These are phyloP conservation scores for Pseudogymnoascus sp. DNA, from an alignment of 2,329 filamentous ascomycete species.

Conservation along the genomic window DNA sequence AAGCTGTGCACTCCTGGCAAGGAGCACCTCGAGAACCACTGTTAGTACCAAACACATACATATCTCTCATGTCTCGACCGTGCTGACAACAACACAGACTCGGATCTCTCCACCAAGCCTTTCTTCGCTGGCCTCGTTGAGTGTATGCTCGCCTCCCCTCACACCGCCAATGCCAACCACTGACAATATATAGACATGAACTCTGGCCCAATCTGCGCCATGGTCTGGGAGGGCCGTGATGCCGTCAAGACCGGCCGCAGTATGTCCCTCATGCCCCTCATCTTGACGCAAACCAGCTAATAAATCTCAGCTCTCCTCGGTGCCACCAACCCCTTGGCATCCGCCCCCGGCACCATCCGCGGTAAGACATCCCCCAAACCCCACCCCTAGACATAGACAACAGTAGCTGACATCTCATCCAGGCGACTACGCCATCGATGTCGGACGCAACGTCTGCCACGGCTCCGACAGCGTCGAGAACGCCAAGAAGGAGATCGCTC, in stretches of 20 bases:
- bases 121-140: constrained; percentile 94
- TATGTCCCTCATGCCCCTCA: constrained; percentile 40
- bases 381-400: constrained; percentile 40
- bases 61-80: not conserved
- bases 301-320: constrained; percentile 68
- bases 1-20: constrained; percentile 86
- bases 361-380: constrained; percentile 71
- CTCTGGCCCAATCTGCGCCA: constrained; percentile 94
- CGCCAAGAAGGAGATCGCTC: constrained; percentile 98
- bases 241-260: constrained; percentile 96
- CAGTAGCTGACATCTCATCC: constrained; percentile 23
- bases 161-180: constrained; percentile 19
- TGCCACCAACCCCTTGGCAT: constrained; percentile 96
- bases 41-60: constrained; percentile 36
- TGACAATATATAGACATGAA: constrained; percentile 68
- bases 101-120: constrained; percentile 84
- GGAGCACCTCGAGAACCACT: constrained; percentile 98
- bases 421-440: constrained; percentile 74
- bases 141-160: constrained; percentile 52
- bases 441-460: constrained; percentile 99
- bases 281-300: constrained; percentile 15
- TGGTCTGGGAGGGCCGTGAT: constrained; percentile 99
- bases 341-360: constrained; percentile 95
- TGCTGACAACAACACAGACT: constrained; percentile 46
- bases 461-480: constrained; percentile 97